phyloP scores from a whole-genome alignment of 495 filamentous ascomycete species.

The Rusavskia elegans region DNA sequence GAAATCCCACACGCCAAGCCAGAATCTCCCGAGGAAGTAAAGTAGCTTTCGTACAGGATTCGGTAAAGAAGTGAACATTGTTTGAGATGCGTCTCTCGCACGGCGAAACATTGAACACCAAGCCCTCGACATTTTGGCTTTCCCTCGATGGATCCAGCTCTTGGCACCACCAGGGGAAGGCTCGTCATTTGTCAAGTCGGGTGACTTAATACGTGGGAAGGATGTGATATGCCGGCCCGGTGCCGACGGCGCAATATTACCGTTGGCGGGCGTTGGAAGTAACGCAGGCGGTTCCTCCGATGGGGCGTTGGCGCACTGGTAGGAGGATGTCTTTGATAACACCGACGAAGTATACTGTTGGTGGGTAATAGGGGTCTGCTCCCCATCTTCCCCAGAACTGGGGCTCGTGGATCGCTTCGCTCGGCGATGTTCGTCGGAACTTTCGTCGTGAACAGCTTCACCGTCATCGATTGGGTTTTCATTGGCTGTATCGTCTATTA shows the following conservation, averaged over 20 bases:
- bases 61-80: conserved; percentile 36
- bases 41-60: conserved; percentile 30
- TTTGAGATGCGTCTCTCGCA: neutral
- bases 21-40: conserved; percentile 32
- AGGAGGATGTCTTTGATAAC: conserved; percentile 5
- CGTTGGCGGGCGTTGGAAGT: conserved; percentile 16
- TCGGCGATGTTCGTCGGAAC: neutral
- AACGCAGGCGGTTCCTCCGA: neutral
- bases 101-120: neutral
- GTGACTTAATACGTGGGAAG: conserved; percentile 8
- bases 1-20: conserved; percentile 62
- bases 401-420: conserved; percentile 2
- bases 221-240: neutral
- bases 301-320: neutral
- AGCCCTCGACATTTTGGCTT: neutral
- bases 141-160: conserved; percentile 9
- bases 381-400: conserved; percentile 4
- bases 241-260: conserved; percentile 12
- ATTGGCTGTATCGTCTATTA: conserved; percentile 12
- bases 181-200: neutral
- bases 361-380: conserved; percentile 15
- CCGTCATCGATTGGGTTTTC: neutral
- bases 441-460: too few relatives aligned
- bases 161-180: conserved; percentile 11
- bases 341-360: conserved; percentile 12